Conservation (phyloP, 1,139 yeast species). For the Sugiyamaella xylanicola region DNA sequence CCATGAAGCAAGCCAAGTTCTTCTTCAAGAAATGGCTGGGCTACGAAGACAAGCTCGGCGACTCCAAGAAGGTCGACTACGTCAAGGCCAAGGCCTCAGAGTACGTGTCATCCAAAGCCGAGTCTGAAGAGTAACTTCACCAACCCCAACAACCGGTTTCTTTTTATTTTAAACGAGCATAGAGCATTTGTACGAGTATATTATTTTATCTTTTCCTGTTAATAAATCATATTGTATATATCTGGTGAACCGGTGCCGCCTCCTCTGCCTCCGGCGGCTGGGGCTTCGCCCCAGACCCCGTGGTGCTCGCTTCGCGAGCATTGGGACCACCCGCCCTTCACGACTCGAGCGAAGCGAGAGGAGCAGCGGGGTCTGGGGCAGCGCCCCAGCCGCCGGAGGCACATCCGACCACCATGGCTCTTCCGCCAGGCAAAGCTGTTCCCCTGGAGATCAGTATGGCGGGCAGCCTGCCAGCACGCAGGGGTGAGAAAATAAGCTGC, state of each 20-base stretch:
- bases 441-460: too few species aligned
- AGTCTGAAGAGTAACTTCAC: slow-evolving; percentile 18
- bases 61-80: slow-evolving; percentile 71
- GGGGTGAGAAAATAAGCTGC: too few species aligned
- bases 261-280: not conserved
- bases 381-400: too few species aligned
- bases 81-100: slow-evolving; percentile 93
- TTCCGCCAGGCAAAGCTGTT: too few species aligned
- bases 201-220: slow-evolving; percentile 1
- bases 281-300: not conserved
- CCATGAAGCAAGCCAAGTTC: slow-evolving; percentile 92
- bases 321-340: too few species aligned
- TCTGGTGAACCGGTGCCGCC: not conserved
- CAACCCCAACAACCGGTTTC: not conserved
- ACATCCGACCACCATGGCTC: too few species aligned
- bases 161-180: not conserved
- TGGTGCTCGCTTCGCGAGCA: too few species aligned
- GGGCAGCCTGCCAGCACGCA: too few species aligned
- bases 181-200: slow-evolving; percentile 15
- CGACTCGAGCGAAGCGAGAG: too few species aligned
- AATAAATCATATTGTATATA: slow-evolving; percentile 9
- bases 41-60: slow-evolving; percentile 70
- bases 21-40: slow-evolving; percentile 91
- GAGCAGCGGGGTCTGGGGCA: too few species aligned
- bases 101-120: slow-evolving; percentile 49